Evolutionary conservation across 2,329 filamentous ascomycete genomes (phyloP), one percentile per base, ranked within the genome.

Genomic region (Fusarium sublunatum): DNA sequence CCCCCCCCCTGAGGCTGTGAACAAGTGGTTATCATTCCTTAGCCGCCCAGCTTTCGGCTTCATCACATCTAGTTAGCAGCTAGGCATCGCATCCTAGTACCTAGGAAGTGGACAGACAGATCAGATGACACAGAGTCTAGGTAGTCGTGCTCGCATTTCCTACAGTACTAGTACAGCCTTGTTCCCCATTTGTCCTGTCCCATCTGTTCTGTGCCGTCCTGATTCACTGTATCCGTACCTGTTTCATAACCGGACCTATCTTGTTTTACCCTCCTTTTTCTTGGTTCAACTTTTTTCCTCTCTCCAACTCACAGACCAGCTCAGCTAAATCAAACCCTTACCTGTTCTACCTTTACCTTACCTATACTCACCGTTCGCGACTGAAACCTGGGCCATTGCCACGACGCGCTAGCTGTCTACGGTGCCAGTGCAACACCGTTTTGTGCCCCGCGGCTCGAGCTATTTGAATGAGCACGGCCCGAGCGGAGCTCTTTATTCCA

Each of bases 311-410:
- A 49, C 54, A 53, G 51, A 45, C 46, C 62, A 61, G 19, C 45
- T 24, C 39, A 61, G 55, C 54, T 65, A 47, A 56, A 65, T 57
- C 65, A 65, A 56, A 65, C 56, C 68, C 68, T 61, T 61, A 50
- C 43, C 43, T 39, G 39, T 55, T 44, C 55, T 19, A 19, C 19
- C 19, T 19, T 19, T 19, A 19, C 19, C 19, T 52, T 58, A 61
- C 59, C 67, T 70, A 69, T 62, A 65, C 63, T 64, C 66, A 70
- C 68, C 66, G 68, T 67, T 65, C 53, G 53, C 55, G 54, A 69
- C 68, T 70, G 68, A 70, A 70, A 70, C 68, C 58, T 69, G 59
- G 65, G 44, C 62, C 67, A 70, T 64, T 62, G 40, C 58, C 52
- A 67, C 63, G 39, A 61, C 53, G 51, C 67, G 48, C 67, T 64